Base-by-base conservation (phyloP, 768 basidiomycete genomes). In the Amanita exitialis region DNA sequence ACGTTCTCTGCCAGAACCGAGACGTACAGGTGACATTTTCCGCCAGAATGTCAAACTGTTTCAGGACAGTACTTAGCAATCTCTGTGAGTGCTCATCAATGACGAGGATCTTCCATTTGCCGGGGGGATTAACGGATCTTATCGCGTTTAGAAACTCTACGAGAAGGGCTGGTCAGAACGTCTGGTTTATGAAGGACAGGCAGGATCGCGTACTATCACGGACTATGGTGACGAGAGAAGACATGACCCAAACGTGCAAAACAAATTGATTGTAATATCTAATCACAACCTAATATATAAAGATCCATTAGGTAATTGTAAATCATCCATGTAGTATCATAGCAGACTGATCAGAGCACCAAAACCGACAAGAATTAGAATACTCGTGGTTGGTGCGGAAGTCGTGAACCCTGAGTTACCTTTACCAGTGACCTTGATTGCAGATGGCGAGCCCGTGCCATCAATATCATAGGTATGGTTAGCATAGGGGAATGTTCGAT, bases 41-140 rank as follows among this genome's bases (percentile, higher is more conserved):
- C 65, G 92, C 85, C 51, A 98, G 67, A 51, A 98, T 88, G 64
- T 99, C 95, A 59, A 89, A 92, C 63, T 90, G 85, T 68, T 91
- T 92, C 58, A 97, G 75, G 3, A 94, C 90, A 7, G 86, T 80
- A 54, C 83, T 78, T 42, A 99, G 67, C 49, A 98, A 69, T 63
- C 77, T 81, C 66, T 93, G 85, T 21, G 93, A 85, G 67, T 90
- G 80, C 57, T 93, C 90, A 65, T 99, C 96, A 48, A 98, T 88
- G 53, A 99, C 92, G 39, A 98, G 80, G 58, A 96, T 87, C 79
- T 99, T 99, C 96, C 96, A 99, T 76, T 80, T 72, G 52, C 80
- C 81, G 16, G 86, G 82, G 2, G 94, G 90, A 61, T 86, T 81
- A 43, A 91, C 90, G 41, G 89, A 88, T 64, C 87, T 78, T 59